These are phyloP conservation scores for Iris macrosiphon DNA, from an alignment of 106 monocot genomes.

Conservation along the genomic window DNA sequence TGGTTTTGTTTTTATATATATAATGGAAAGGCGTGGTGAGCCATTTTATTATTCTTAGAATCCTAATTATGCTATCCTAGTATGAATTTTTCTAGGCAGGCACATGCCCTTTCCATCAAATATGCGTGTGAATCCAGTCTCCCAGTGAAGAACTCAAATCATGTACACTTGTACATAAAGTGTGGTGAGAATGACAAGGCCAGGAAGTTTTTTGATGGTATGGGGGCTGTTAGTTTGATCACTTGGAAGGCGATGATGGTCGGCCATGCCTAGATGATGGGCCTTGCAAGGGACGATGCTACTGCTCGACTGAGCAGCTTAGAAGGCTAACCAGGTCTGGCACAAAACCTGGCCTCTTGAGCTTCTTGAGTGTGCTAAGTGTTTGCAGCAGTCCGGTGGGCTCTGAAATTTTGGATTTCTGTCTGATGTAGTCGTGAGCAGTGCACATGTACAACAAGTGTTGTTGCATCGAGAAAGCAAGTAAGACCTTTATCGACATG, in stretches of 20 bases:
- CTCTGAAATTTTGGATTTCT: conserved; percentile 48
- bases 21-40: too few relatives aligned
- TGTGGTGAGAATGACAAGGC: conserved; percentile 49
- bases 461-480: conserved; percentile 47
- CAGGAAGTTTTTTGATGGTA: conserved; percentile 29
- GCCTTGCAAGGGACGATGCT: conserved; percentile 32
- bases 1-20: too few relatives aligned
- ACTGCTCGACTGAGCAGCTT: conserved; percentile 24
- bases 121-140: conserved; percentile 37
- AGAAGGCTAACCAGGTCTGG: conserved; percentile 43
- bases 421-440: conserved; percentile 63
- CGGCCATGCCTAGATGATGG: conserved; percentile 57
- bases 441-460: conserved; percentile 81
- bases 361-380: conserved; percentile 47
- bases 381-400: conserved; percentile 54
- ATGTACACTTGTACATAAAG: conserved; percentile 73
- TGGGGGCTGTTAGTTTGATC: conserved; percentile 41
- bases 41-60: too few relatives aligned
- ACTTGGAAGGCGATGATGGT: conserved; percentile 81
- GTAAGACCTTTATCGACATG: conserved; percentile 67
- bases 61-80: too few relatives aligned
- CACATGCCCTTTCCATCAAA: conserved; percentile 56
- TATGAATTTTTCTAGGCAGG: too few relatives aligned
- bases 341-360: conserved; percentile 54
- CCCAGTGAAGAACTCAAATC: conserved; percentile 57